Percentiles rank a stretch among this genome's conserved stretches.
These are phyloP conservation scores for Croton laevigatus DNA, from an alignment of 441 rosid genomes.

Conservation along the genomic window DNA sequence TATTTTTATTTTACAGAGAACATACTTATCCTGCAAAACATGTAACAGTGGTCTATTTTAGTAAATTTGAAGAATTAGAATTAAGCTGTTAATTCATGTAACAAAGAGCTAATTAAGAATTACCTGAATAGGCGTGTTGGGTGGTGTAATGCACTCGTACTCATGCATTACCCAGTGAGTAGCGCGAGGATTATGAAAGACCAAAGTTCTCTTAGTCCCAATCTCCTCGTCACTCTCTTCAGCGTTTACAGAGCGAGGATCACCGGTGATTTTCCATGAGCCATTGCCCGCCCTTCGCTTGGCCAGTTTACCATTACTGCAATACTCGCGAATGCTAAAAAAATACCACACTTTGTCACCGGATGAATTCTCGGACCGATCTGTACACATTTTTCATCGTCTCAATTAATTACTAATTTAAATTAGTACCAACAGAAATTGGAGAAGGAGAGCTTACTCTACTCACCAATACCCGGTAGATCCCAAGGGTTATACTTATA, in stretches of 20 bases:
- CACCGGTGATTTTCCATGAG: constrained; percentile 50
- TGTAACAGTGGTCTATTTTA: neutral
- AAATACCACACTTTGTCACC: constrained; percentile 37
- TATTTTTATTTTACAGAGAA: constrained; percentile 6
- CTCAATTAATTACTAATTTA: neutral
- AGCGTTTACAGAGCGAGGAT: constrained; percentile 17
- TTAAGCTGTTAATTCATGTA: neutral
- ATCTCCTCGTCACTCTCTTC: neutral
- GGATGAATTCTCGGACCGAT: constrained; percentile 14
- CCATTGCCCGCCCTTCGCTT: constrained; percentile 35
- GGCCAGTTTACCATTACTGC: constrained; percentile 13
- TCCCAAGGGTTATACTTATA: constrained; percentile 45
- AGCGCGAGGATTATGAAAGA: neutral
- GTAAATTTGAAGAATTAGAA: neutral
- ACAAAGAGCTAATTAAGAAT: neutral
- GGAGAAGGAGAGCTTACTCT: constrained; percentile 4
- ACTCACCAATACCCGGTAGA: constrained; percentile 29
- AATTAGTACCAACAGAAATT: neutral
- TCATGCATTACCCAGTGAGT: constrained; percentile 10
- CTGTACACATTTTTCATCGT: constrained; percentile 20
- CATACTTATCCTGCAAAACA: neutral
- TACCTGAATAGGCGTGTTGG: constrained; percentile 16
- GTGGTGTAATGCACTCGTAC: neutral
- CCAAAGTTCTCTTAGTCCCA: constrained; percentile 12
- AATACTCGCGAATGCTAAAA: constrained; percentile 29